Base-by-base conservation (phyloP, 352 stramenopile species). In the Pythium rhizo-oryzae region DNA sequence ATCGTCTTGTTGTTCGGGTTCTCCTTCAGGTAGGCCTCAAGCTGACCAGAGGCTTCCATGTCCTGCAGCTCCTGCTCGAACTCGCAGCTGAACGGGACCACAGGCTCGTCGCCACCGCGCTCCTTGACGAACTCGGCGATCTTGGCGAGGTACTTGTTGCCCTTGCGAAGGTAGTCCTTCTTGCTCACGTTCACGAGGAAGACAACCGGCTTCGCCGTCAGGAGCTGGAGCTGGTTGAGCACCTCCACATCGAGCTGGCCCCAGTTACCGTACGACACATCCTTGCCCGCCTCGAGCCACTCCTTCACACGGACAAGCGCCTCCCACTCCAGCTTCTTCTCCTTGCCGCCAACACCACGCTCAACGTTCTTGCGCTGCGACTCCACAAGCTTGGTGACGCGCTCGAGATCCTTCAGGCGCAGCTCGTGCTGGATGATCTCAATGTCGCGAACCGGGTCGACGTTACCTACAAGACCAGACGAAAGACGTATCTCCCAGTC, bases 181-280 rank as follows among this genome's bases (percentile, higher is more conserved):
- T 99, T 98, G 70, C 88, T 98, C 57, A 99, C 89, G 81, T 99
- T 99, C 47, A 99, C 94, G 24, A 99, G 84, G 85, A 99, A 99
- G 35, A 99, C 97, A n/a, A 97, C 87, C 1, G 96, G 94, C 84
- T 98, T 98, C 49, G 94, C 93, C 15, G 94, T 98, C 52, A 98
- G 67, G 19, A 98, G 77, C 80, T 98, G 94, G 65, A 97, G 81
- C 33, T 76, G 81, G 80, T 98, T 98, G 9, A 98, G 79, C 7
- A 98, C 73, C 30, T 98, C 93, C 8, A 98, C 90, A 55, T 96
- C 88, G 15, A 86, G 79, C 6, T 87, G 80, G 33, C 64, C 92
- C 95, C 95, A 98, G 24, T 90, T 83, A 51, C 90, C 94, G 61
- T 96, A 97, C 30, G 91, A 81, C 35, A 98, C 81, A 70, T 97